Conservation (phyloP, 108 stramenopile genomes). For the Cyclotella cryptica region DNA sequence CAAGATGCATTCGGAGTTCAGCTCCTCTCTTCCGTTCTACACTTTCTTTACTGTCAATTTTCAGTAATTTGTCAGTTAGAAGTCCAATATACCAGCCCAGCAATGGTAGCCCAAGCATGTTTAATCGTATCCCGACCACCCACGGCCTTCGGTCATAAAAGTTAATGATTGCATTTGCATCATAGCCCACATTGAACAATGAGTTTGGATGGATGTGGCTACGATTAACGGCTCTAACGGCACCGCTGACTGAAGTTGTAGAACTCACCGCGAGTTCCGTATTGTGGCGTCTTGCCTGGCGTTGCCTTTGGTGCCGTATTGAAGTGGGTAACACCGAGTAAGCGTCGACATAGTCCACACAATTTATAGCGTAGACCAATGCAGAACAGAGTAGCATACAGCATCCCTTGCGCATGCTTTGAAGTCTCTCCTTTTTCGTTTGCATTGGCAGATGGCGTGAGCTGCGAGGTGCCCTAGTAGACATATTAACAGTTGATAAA, state of each 20-base stretch:
- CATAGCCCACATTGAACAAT: conserved; percentile 65
- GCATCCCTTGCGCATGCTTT: neutral
- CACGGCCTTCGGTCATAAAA: conserved; percentile 79
- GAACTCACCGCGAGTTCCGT: neutral
- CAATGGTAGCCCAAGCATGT: conserved; percentile 76
- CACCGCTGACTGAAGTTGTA: neutral
- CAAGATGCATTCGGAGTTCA: conserved; percentile 72
- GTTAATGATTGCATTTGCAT: conserved; percentile 69
- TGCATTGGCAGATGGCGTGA: no score
- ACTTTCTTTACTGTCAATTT: conserved; percentile 51
- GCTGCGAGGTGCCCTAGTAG: no score
- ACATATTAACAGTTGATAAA: no score
- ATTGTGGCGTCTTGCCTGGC: neutral
- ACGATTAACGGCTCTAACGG: neutral
- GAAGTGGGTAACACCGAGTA: neutral
- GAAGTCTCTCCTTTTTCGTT: neutral
- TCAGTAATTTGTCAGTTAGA: conserved; percentile 67
- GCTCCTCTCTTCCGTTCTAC: conserved; percentile 75
- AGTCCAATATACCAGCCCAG: conserved; percentile 83
- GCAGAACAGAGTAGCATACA: neutral
- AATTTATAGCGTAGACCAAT: neutral
- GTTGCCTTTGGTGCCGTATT: neutral
- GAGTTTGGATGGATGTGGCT: conserved; percentile 21
- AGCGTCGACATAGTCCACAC: neutral
- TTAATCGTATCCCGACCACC: conserved; percentile 78